Percentiles rank a stretch among this genome's conserved stretches.
Conservation (phyloP, 495 filamentous ascomycete species). For the Rhypophila decipiens region DNA sequence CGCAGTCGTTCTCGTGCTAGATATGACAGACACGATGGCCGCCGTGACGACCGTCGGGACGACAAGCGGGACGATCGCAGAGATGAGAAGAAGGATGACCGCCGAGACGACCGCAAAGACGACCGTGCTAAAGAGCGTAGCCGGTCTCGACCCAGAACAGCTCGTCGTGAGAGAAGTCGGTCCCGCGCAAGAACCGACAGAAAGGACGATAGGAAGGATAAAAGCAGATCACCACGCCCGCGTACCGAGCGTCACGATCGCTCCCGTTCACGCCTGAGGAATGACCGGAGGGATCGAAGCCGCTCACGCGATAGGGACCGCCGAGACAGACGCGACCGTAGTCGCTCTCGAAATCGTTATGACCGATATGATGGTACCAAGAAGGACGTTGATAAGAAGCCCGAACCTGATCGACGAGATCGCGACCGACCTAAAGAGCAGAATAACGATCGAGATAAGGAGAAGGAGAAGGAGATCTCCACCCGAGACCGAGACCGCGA, state of each 20-base stretch:
- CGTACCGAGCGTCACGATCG: conserved; percentile 22
- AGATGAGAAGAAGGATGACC: conserved; percentile 10
- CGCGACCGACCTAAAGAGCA: conserved; percentile 8
- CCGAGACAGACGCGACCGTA: conserved; percentile 22
- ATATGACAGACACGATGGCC: conserved; percentile 15
- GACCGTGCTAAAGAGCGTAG: conserved; percentile 20
- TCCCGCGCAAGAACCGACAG: conserved; percentile 16
- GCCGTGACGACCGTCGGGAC: conserved; percentile 17
- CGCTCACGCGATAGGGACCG: conserved; percentile 15
- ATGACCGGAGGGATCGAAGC: conserved; percentile 17
- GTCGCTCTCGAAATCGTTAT: conserved; percentile 23
- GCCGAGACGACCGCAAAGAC: conserved; percentile 15
- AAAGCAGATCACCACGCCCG: conserved; percentile 22
- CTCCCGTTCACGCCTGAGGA: conserved; percentile 19
- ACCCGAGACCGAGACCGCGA: conserved; percentile 12
- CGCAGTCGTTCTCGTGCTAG: conserved; percentile 33
- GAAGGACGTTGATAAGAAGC: neutral
- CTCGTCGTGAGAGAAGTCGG: conserved; percentile 9
- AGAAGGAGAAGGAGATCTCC: conserved; percentile 9
- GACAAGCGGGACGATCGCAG: conserved; percentile 3
- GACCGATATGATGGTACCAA: too few relatives aligned
- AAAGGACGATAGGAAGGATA: conserved; percentile 23
- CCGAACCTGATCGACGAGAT: neutral
- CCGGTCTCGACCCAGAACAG: conserved; percentile 24
- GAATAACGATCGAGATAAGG: neutral